phyloP scores from a whole-genome alignment of 345 rosid species.

The Streptanthus diversifolius region DNA sequence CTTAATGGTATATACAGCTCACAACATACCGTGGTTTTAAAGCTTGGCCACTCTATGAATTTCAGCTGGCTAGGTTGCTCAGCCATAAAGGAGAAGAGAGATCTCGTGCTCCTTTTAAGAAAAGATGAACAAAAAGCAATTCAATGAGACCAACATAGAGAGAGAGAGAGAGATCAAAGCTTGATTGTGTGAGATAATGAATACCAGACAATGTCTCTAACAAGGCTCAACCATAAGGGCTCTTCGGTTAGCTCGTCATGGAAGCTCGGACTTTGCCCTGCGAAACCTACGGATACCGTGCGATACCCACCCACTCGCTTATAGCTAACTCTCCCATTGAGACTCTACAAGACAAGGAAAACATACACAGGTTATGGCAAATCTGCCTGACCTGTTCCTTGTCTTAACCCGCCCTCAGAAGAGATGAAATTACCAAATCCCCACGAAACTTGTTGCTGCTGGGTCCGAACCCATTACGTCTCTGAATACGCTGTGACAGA shows the following conservation, averaged over 20 bases:
- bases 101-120: slow-evolving; percentile 48
- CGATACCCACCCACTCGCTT: background rate
- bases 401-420: background rate
- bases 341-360: slow-evolving; percentile 8
- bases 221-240: slow-evolving; percentile 45
- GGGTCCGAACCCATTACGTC: slow-evolving; percentile 4
- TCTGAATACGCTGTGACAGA: slow-evolving; percentile 1
- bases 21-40: slow-evolving; percentile 56
- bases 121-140: background rate
- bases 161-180: background rate
- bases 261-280: slow-evolving; percentile 29
- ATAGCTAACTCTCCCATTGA: slow-evolving; percentile 17
- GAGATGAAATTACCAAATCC: slow-evolving; percentile 3
- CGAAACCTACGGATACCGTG: slow-evolving; percentile 25
- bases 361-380: background rate
- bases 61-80: slow-evolving; percentile 86
- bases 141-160: background rate
- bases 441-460: background rate
- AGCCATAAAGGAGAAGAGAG: slow-evolving; percentile 46
- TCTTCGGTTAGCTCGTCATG: slow-evolving; percentile 35
- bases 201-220: slow-evolving; percentile 53
- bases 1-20: background rate
- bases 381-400: background rate
- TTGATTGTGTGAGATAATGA: background rate
- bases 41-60: slow-evolving; percentile 84